Conservation (phyloP, 164 flowering plant genomes). For the Macadamia tetraphylla region DNA sequence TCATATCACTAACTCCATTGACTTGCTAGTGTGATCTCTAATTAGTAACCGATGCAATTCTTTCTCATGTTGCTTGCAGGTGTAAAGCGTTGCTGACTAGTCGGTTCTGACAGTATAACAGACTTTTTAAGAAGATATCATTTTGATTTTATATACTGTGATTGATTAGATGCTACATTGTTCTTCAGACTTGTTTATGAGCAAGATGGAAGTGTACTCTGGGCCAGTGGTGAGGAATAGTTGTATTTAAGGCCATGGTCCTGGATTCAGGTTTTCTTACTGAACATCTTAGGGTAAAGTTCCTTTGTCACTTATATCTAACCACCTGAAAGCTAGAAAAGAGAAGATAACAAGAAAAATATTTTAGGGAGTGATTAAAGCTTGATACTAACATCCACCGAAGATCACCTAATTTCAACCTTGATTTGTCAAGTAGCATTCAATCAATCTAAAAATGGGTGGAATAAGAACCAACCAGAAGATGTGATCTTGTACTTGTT, state of each 20-base stretch:
- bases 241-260: neutral
- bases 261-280: neutral
- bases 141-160: neutral
- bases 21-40: neutral
- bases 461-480: too few species aligned
- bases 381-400: neutral
- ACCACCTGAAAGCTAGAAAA: neutral
- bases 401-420: too few species aligned
- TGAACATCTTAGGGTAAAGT: neutral
- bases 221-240: conserved; percentile 1
- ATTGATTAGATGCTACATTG: conserved; percentile 6
- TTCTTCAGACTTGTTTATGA: conserved; percentile 5
- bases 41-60: neutral
- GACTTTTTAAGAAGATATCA: conserved; percentile 2
- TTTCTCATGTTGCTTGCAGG: conserved; percentile 12
- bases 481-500: too few species aligned
- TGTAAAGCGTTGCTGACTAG: conserved; percentile 7
- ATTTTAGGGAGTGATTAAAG: neutral
- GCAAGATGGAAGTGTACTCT: conserved; percentile 6
- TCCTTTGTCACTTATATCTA: neutral
- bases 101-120: conserved; percentile 11
- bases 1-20: neutral
- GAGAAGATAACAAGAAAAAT: neutral
- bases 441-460: too few species aligned
- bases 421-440: too few species aligned